These are phyloP conservation scores for Raffaelea ambrosiae DNA, from an alignment of 2,329 filamentous ascomycete species.

Conservation along the genomic window DNA sequence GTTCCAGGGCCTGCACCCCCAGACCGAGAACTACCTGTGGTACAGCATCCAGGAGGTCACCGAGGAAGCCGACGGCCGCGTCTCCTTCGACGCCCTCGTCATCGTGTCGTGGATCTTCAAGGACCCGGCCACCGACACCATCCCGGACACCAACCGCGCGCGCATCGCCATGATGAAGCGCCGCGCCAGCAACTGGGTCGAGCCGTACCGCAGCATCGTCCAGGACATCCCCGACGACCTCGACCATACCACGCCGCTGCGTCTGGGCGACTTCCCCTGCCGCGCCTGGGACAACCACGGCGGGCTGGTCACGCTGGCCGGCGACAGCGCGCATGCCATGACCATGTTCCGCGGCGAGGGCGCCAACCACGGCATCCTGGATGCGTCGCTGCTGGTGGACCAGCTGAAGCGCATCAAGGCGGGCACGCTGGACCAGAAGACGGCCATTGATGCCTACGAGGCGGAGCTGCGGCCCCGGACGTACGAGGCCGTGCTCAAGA, in stretches of 20 bases:
- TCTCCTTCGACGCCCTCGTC: slow-evolving; percentile 33
- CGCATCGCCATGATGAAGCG: slow-evolving; percentile 31
- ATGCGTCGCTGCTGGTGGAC: slow-evolving; percentile 22
- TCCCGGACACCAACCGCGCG: slow-evolving; percentile 21
- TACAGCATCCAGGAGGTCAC: slow-evolving; percentile 32
- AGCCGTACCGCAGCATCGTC: slow-evolving; percentile 32
- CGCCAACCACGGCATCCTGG: slow-evolving; percentile 31
- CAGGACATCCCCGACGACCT: slow-evolving; percentile 32
- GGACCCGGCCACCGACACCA: slow-evolving; percentile 19
- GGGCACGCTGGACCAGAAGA: neutral
- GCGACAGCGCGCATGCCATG: slow-evolving; percentile 52
- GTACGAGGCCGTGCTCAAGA: slow-evolving; percentile 4
- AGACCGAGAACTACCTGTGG: slow-evolving; percentile 40
- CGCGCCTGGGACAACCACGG: slow-evolving; percentile 31
- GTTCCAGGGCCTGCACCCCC: slow-evolving; percentile 44
- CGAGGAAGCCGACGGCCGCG: slow-evolving; percentile 20
- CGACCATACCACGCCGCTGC: slow-evolving; percentile 25
- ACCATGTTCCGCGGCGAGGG: slow-evolving; percentile 41
- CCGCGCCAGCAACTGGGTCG: slow-evolving; percentile 22
- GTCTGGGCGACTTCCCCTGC: slow-evolving; percentile 27
- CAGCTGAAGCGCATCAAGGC: slow-evolving; percentile 2
- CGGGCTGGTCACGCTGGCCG: slow-evolving; percentile 38
- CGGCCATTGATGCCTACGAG: slow-evolving; percentile 7
- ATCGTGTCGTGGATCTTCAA: slow-evolving; percentile 36
- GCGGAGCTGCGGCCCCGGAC: slow-evolving; percentile 7